Conservation (phyloP, 441 rosid species). For the Aquilaria agallochum region DNA sequence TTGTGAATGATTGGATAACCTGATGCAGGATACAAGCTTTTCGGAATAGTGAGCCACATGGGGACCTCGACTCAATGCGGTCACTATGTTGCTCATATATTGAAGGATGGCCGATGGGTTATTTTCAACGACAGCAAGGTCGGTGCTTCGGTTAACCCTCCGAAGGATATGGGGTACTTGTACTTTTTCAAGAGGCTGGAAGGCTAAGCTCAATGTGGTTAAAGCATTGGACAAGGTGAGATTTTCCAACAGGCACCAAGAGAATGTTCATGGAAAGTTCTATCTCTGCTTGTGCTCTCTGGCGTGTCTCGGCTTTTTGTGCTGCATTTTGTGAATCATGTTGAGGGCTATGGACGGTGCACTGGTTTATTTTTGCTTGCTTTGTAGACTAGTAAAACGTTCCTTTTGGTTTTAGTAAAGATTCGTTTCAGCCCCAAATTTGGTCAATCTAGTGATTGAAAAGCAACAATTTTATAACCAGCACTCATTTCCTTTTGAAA, state of each 20-base stretch:
- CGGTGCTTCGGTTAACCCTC: constrained; percentile 77
- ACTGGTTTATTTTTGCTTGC: no score
- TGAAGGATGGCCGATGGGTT: constrained; percentile 87
- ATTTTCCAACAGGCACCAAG: background rate
- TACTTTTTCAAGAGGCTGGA: constrained; percentile 87
- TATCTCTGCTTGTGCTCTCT: background rate
- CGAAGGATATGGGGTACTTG: constrained; percentile 96
- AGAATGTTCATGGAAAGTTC: background rate
- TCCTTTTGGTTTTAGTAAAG: no score
- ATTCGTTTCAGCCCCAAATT: no score
- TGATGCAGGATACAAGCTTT: constrained; percentile 75
- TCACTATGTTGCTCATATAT: constrained; percentile 91
- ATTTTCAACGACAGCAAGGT: constrained; percentile 94
- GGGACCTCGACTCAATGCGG: constrained; percentile 96
- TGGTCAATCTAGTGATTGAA: no score
- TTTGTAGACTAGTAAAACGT: no score
- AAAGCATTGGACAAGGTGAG: background rate
- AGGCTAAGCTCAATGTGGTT: constrained; percentile 27
- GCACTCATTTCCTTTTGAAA: no score
- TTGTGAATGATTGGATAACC: no score
- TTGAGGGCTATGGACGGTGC: background rate
- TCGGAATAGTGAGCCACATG: constrained; percentile 91
- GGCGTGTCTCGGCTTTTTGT: background rate
- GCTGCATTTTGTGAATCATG: no score
- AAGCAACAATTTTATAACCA: no score